Conservation (phyloP, 345 rosid genomes). For the Citrus hindsii region DNA sequence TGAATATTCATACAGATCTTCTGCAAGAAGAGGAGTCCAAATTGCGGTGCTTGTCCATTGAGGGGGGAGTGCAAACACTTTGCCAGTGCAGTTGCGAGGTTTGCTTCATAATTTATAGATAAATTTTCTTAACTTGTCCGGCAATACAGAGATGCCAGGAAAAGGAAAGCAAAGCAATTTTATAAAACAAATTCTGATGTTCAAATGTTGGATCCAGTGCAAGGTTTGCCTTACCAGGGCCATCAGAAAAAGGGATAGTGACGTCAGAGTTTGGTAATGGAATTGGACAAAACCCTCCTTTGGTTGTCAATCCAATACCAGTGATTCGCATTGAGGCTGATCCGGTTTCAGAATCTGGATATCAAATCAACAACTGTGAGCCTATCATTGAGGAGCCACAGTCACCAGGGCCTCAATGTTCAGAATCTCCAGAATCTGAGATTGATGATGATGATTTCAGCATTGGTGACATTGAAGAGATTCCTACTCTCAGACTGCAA, state of each 20-base stretch:
- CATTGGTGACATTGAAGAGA: slow-evolving; percentile 32
- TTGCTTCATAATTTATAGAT: neutral
- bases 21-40: slow-evolving; percentile 70
- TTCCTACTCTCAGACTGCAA: slow-evolving; percentile 41
- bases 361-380: slow-evolving; percentile 19
- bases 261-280: slow-evolving; percentile 2
- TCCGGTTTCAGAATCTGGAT: neutral
- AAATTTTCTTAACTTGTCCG: neutral
- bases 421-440: slow-evolving; percentile 29
- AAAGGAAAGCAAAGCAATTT: neutral
- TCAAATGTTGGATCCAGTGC: slow-evolving; percentile 29
- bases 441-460: slow-evolving; percentile 38
- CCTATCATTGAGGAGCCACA: slow-evolving; percentile 64
- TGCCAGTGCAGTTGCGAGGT: slow-evolving; percentile 83
- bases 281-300: slow-evolving; percentile 13
- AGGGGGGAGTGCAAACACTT: slow-evolving; percentile 71
- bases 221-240: slow-evolving; percentile 38
- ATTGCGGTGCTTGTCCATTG: slow-evolving; percentile 81
- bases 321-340: slow-evolving; percentile 7
- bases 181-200: neutral
- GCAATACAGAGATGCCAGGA: neutral
- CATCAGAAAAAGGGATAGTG: slow-evolving; percentile 23
- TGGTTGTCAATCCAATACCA: slow-evolving; percentile 13
- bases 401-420: slow-evolving; percentile 30
- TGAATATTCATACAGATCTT: slow-evolving; percentile 42